Base-by-base conservation (phyloP, 2,329 filamentous ascomycete genomes). In the Elsinoe ampelina region DNA sequence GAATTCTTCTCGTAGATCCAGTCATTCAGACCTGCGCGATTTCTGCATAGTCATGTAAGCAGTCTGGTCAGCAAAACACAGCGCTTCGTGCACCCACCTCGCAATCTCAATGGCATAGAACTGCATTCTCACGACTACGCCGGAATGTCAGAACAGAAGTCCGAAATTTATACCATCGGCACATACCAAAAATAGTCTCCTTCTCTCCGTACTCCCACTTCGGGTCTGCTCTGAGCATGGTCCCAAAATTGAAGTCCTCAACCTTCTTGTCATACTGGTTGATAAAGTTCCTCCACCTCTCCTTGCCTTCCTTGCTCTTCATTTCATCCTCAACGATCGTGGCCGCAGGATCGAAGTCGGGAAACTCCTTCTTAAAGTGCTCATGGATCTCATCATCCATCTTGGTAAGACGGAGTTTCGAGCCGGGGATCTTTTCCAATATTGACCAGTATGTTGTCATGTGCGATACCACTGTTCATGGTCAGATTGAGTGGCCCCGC, bases 241-340 rank as follows among this genome's bases (percentile, higher is more conserved):
- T 96, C 57, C 93, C 93, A 72, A 96, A 98, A 77, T 96, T 98
- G 79, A 85, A 98, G 73, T 98, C 95, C 61, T 93, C 86, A n/a
- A 98, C 78, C 73, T 82, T 92, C 73, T 95, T 91, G 75, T 97
- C 90, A 71, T 96, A 98, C 61, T 80, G 77, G 79, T 87, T 91
- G 81, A 96, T 87, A 75, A 96, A 98, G 62, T 86, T 87, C 66
- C 93, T 84, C 93, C 93, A 98, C 70, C 81, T 81, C 74, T 95
- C 89, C 78, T 98, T 98, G 70, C 92, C 92, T 12, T 77, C 74
- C 76, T 95, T 95, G 80, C 89, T 96, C 84, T 98, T 98, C 92
- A 98, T 96, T 65, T 87, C 79, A 64, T 95, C 86, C 75, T 98
- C 93, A 69, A 95, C 73, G 62, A 98, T 85, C 10, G 86, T 87